Percentiles rank a stretch among this genome's conserved stretches.
phyloP scores from a whole-genome alignment of 1,284 basidiomycete genomes.

The Cryptococcus hybrid region DNA sequence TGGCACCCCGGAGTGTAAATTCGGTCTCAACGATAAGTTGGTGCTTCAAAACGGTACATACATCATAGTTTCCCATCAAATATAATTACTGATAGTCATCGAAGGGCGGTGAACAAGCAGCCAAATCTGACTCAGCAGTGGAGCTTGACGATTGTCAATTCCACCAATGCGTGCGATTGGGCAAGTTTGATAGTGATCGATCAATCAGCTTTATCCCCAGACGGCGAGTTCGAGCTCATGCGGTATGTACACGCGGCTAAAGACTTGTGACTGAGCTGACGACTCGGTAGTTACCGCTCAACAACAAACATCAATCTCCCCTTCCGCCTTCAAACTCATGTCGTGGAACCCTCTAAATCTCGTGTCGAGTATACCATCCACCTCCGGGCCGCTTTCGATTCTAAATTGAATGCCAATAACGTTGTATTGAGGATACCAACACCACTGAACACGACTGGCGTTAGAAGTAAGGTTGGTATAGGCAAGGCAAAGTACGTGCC shows the following conservation, averaged over 20 bases:
- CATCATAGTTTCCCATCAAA: not conserved
- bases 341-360: slow-evolving; percentile 87
- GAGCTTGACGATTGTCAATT: slow-evolving; percentile 98
- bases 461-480: slow-evolving; percentile 82
- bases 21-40: slow-evolving; percentile 96
- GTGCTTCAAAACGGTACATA: slow-evolving; percentile 74
- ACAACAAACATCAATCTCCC: slow-evolving; percentile 96
- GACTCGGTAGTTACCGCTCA: slow-evolving; percentile 74
- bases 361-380: slow-evolving; percentile 90
- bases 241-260: slow-evolving; percentile 53
- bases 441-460: slow-evolving; percentile 87
- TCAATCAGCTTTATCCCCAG: slow-evolving; percentile 97
- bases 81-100: not conserved
- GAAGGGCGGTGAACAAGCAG: slow-evolving; percentile 56
- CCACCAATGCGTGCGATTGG: slow-evolving; percentile 95
- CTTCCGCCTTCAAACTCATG: slow-evolving; percentile 82
- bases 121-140: slow-evolving; percentile 68
- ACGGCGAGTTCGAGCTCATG: slow-evolving; percentile 99
- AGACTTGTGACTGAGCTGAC: too few species aligned
- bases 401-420: slow-evolving; percentile 89
- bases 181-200: slow-evolving; percentile 88
- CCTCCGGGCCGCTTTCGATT: slow-evolving; percentile 83
- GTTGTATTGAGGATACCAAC: slow-evolving; percentile 93
- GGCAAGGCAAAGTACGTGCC: slow-evolving; percentile 98
- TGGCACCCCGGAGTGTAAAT: slow-evolving; percentile 94